Evolutionary conservation across 805 yeast genomes (phyloP).

Genomic region (Wilhelminamyces savonicus): DNA sequence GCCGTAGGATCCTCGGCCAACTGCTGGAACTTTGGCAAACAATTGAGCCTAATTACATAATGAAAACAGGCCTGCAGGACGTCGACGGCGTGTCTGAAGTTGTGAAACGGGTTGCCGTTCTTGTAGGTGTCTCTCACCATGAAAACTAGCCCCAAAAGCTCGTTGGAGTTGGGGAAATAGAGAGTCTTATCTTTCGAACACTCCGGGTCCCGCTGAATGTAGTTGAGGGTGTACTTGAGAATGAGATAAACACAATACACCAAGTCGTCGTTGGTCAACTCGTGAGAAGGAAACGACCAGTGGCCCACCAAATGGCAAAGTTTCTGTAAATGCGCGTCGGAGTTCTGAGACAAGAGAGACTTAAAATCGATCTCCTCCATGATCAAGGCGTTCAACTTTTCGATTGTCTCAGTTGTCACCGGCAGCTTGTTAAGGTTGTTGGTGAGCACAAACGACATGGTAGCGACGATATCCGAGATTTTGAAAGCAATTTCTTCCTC

Average conservation of each 20-base stretch:
- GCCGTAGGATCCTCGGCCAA: conserved; percentile 25
- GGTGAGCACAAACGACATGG: conserved; percentile 29
- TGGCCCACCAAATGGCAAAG: conserved; percentile 41
- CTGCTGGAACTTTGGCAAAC: conserved; percentile 33
- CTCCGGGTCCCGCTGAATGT: conserved; percentile 8
- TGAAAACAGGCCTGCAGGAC: conserved; percentile 86
- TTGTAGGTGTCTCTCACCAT: conserved; percentile 74
- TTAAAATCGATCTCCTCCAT: conserved; percentile 25
- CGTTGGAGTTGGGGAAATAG: conserved; percentile 25
- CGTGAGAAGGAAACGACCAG: conserved; percentile 72
- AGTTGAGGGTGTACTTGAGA: conserved; percentile 37
- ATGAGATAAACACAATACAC: conserved; percentile 54
- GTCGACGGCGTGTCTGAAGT: conserved; percentile 92
- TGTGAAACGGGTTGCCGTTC: conserved; percentile 86
- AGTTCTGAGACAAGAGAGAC: conserved; percentile 17
- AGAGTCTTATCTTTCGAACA: conserved; percentile 2
- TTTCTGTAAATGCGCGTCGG: conserved; percentile 16
- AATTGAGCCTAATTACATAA: conserved; percentile 41
- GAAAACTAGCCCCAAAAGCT: conserved; percentile 54
- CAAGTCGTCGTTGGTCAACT: conserved; percentile 58
- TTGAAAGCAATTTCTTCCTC: too few species aligned
- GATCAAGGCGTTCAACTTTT: conserved; percentile 17
- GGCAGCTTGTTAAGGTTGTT: conserved; percentile 19
- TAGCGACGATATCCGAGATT: conserved; percentile 20
- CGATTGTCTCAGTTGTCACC: conserved; percentile 15